Base-by-base conservation (phyloP, 1,284 basidiomycete genomes). In the Leccinum colubrinum region DNA sequence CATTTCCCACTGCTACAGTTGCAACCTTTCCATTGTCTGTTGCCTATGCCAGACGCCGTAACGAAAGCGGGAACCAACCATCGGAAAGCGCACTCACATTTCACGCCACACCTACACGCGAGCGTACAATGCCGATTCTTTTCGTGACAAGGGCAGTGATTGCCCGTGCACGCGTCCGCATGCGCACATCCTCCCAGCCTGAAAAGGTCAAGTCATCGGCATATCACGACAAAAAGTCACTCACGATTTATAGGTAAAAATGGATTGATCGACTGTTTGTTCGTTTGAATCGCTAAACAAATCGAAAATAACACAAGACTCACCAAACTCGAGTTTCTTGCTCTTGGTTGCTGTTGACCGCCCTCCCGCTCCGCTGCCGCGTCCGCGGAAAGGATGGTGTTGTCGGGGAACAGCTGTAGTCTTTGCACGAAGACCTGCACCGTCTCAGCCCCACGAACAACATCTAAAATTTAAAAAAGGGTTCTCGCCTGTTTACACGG, bases 101-200 rank as follows among this genome's bases (percentile, higher is more conserved):
- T 63, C 1, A 59, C 50, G 4, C 73, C 67, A 68, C 81, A 82
- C 46, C 76, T 70, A 58, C 81, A 82, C 62, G 71, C 72, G 11
- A 72, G 63, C 20, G 76, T 69, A 59, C 81, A 82, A 50, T 77
- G 73, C 0, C 69, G 61, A 33, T 71, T 70, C 39, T 66, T 59
- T 3, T 33, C n/a, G 46, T 61, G 69, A 62, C 82, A 83, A 0
- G 22, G 17, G 46, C 82, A 82, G 2, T 58, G 33, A 0, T 57
- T 58, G 1, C 37, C 57, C 33, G 69, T 69, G 58, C 81, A 82
- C 15, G 76, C 65, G 0, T 81, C 82, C 53, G 64, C 54, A 62
- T 83, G 81, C 9, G 64, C 61, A 66, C 81, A 83, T n/a, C 77
- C 75, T 3, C 37, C 43, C 22, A 64, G 50, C 11, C 79, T 81